Conservation (phyloP, 805 yeast genomes). For the Alloascoidea africana region DNA sequence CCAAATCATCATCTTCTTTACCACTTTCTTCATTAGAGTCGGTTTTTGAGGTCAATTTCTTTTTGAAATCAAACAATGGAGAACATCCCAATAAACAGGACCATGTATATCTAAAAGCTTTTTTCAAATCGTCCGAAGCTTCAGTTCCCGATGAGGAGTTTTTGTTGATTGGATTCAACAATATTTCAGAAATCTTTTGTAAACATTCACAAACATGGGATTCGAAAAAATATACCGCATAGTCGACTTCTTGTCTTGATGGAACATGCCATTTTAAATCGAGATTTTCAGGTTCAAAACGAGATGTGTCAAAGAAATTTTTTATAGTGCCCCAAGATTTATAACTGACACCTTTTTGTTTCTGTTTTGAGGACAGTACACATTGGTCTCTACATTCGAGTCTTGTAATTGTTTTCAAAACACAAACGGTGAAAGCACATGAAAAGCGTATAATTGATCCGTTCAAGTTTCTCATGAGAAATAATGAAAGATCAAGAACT, state of each 20-base stretch:
- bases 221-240: constrained; percentile 46
- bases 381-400: background rate
- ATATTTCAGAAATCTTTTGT: too few relatives aligned
- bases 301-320: constrained; percentile 1
- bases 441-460: constrained; percentile 54
- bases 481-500: constrained; percentile 28
- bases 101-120: background rate
- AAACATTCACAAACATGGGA: constrained; percentile 29
- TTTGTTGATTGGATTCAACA: constrained; percentile 26
- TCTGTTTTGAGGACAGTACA: background rate
- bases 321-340: constrained; percentile 69
- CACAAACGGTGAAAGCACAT: constrained; percentile 50
- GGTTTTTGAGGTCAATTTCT: too few relatives aligned
- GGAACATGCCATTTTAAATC: constrained; percentile 71
- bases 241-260: constrained; percentile 30
- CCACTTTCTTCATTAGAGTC: too few relatives aligned
- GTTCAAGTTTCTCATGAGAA: constrained; percentile 30
- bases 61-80: too few relatives aligned
- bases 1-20: too few relatives aligned
- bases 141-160: constrained; percentile 16
- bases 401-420: constrained; percentile 36
- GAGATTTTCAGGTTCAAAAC: constrained; percentile 14
- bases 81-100: too few relatives aligned
- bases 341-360: constrained; percentile 18
- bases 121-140: constrained; percentile 30